phyloP scores from a whole-genome alignment of 495 filamentous ascomycete species.

The Hypomontagnella monticulosa region DNA sequence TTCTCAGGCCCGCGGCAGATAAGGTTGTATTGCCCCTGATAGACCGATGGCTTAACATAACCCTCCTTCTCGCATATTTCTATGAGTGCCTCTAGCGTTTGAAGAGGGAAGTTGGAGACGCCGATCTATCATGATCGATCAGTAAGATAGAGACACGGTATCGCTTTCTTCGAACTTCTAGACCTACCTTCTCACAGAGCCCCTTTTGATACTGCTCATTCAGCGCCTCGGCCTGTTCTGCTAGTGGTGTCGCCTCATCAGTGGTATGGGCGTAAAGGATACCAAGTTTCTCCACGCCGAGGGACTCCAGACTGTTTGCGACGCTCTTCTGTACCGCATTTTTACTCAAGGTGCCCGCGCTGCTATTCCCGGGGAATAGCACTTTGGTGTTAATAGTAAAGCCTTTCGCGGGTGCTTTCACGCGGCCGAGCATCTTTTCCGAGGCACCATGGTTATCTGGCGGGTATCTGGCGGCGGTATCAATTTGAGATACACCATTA shows the following conservation, averaged over 20 bases:
- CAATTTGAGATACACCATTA: slow-evolving; percentile 21
- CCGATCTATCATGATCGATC: slow-evolving; percentile 49
- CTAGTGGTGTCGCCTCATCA: slow-evolving; percentile 51
- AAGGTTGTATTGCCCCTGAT: slow-evolving; percentile 61
- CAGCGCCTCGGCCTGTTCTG: slow-evolving; percentile 54
- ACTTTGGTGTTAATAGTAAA: slow-evolving; percentile 46
- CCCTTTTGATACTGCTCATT: slow-evolving; percentile 47
- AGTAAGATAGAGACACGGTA: neutral
- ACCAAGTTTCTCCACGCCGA: slow-evolving; percentile 32
- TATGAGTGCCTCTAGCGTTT: slow-evolving; percentile 54
- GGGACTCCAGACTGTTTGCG: slow-evolving; percentile 26
- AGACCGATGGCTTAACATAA: slow-evolving; percentile 58
- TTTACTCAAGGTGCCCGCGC: slow-evolving; percentile 15
- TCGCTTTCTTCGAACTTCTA: neutral
- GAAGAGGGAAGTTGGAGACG: slow-evolving; percentile 55
- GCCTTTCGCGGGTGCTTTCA: slow-evolving; percentile 31
- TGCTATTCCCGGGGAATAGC: slow-evolving; percentile 8
- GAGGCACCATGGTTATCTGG: slow-evolving; percentile 28
- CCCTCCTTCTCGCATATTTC: slow-evolving; percentile 54
- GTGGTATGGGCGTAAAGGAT: slow-evolving; percentile 55
- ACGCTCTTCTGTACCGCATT: slow-evolving; percentile 29
- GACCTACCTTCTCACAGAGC: slow-evolving; percentile 12
- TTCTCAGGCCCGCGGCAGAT: slow-evolving; percentile 52
- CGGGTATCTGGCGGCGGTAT: slow-evolving; percentile 28
- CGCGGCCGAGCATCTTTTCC: slow-evolving; percentile 41